Evolutionary conservation across 257 asterid species (phyloP).

Genomic region (Linderniella brevidens): DNA sequence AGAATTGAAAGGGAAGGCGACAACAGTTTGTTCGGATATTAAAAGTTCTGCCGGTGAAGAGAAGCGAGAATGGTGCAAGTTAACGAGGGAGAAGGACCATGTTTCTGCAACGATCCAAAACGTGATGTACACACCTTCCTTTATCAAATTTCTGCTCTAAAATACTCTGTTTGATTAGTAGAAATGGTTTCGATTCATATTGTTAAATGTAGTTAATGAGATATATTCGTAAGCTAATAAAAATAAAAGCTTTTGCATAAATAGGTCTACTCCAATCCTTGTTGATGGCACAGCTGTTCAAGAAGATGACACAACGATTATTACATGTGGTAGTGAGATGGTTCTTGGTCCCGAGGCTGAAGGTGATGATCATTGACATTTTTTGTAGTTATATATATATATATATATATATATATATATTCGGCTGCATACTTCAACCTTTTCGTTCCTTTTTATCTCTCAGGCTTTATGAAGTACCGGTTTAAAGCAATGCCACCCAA

Average conservation of each 20-base stretch:
- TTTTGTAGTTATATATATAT: not conserved
- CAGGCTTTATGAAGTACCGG: constrained; percentile 62
- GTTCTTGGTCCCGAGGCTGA: constrained; percentile 42
- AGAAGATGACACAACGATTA: constrained; percentile 33
- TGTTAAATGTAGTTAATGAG: not conserved
- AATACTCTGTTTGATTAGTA: constrained; percentile 3
- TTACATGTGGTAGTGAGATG: constrained; percentile 80
- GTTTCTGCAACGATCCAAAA: constrained; percentile 49
- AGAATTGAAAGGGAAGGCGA: constrained; percentile 41
- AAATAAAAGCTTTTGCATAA: constrained; percentile 12
- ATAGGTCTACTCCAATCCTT: constrained; percentile 37
- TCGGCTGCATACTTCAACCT: not conserved
- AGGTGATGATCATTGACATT: constrained; percentile 28
- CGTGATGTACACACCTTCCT: constrained; percentile 25
- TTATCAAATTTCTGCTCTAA: not conserved
- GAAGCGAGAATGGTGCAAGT: constrained; percentile 63
- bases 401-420: not conserved
- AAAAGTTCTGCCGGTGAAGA: constrained; percentile 27
- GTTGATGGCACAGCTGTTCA: constrained; percentile 55
- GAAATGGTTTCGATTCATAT: constrained; percentile 2
- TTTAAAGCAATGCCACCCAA: constrained; percentile 59
- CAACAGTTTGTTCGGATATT: constrained; percentile 35
- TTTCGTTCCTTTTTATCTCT: constrained; percentile 11
- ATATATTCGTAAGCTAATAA: constrained; percentile 5
- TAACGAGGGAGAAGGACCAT: constrained; percentile 60